Conservation (phyloP, 208 protist species). For the Leishmania martiniquensis region DNA sequence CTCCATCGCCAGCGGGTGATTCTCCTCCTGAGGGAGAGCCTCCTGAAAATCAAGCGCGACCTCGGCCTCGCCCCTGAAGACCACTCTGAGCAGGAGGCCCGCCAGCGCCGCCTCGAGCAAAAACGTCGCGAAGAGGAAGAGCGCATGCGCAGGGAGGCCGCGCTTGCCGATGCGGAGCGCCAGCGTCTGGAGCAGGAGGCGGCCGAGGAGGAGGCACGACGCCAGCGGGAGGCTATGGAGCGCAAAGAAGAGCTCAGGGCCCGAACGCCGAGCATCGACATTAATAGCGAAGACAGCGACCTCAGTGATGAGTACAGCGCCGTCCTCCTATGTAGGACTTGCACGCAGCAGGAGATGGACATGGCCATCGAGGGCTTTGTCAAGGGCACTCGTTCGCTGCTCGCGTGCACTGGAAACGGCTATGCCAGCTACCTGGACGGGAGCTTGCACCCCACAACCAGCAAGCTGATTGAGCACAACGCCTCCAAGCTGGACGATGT, state of each 20-base stretch:
- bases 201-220: conserved; percentile 11
- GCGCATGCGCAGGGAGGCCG: conserved; percentile 10
- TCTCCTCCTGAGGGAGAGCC: conserved; percentile 59
- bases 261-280: conserved; percentile 37
- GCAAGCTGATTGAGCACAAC: conserved; percentile 53
- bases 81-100: conserved; percentile 42
- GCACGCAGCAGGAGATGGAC: conserved; percentile 45
- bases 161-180: conserved; percentile 27
- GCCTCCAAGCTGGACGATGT: conserved; percentile 27
- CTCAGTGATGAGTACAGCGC: conserved; percentile 32
- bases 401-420: conserved; percentile 25
- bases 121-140: conserved; percentile 38
- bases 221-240: conserved; percentile 15
- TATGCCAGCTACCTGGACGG: conserved; percentile 85
- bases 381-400: conserved; percentile 39
- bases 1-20: conserved; percentile 61
- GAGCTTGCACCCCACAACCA: conserved; percentile 38
- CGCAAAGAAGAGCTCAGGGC: conserved; percentile 19
- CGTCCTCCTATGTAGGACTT: conserved; percentile 26
- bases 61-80: conserved; percentile 78
- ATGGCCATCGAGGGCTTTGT: conserved; percentile 32
- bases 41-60: conserved; percentile 79
- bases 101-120: conserved; percentile 33
- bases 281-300: conserved; percentile 46
- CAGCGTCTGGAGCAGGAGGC: conserved; percentile 37